Conservation (phyloP, 2,329 filamentous ascomycete genomes). For the Fusarium pseudograminearum region DNA sequence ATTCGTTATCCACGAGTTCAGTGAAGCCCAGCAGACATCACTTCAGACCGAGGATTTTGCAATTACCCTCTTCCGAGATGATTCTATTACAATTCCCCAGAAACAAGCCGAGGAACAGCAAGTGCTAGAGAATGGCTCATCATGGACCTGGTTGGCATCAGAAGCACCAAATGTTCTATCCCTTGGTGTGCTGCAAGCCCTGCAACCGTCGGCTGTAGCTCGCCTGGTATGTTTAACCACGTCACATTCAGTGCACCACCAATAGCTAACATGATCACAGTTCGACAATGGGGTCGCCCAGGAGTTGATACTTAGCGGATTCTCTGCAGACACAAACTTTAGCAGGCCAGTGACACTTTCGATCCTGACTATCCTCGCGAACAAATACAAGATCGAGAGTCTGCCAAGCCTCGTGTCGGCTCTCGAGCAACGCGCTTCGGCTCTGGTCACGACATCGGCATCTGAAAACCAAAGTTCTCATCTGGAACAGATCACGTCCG, state of each 20-base stretch:
- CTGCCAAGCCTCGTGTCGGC: constrained; percentile 43
- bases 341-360: constrained; percentile 50
- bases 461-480: constrained; percentile 23
- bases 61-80: constrained; percentile 55
- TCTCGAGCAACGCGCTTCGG: constrained; percentile 45
- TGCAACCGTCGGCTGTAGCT: constrained; percentile 52
- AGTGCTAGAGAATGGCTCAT: constrained; percentile 32
- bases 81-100: constrained; percentile 41
- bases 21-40: constrained; percentile 52
- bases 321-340: constrained; percentile 30
- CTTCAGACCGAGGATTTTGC: constrained; percentile 52
- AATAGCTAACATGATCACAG: constrained; percentile 43
- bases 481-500: constrained; percentile 48
- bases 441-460: constrained; percentile 29
- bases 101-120: constrained; percentile 15
- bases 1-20: constrained; percentile 54
- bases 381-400: constrained; percentile 58
- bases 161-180: constrained; percentile 53
- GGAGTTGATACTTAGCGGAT: constrained; percentile 50
- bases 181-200: constrained; percentile 54
- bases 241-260: constrained; percentile 5
- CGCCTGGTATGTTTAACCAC: constrained; percentile 50
- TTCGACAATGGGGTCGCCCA: constrained; percentile 54
- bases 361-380: constrained; percentile 58
- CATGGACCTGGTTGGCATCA: constrained; percentile 52